phyloP scores from a whole-genome alignment of 2,329 filamentous ascomycete genomes.

The Xylariales sp. region DNA sequence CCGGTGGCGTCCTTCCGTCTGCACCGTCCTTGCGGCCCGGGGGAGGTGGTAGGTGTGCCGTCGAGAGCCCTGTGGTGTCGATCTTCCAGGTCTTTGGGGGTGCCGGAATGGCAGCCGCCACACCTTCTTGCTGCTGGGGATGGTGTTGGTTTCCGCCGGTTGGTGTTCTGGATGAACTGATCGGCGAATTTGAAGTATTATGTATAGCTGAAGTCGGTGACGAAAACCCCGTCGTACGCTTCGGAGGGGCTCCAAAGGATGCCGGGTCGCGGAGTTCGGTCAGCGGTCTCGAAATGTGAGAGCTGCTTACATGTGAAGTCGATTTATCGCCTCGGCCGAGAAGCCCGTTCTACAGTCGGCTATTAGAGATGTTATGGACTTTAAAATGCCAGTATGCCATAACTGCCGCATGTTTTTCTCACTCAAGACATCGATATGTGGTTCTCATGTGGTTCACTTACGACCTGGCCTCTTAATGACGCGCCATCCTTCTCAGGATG shows the following conservation, averaged over 20 bases:
- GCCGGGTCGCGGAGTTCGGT: constrained; percentile 69
- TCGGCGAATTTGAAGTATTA: no score
- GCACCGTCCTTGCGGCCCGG: constrained; percentile 50
- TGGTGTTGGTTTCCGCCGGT: no score
- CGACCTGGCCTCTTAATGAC: constrained; percentile 39
- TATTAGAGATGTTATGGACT: no score
- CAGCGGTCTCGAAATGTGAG: constrained; percentile 55
- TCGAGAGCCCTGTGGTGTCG: constrained; percentile 68
- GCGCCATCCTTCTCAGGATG: constrained; percentile 42
- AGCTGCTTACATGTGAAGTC: constrained; percentile 12
- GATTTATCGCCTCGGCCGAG: constrained; percentile 35
- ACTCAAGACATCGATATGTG: no score
- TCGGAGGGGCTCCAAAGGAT: constrained; percentile 78
- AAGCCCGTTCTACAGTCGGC: constrained; percentile 45
- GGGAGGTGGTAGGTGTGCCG: constrained; percentile 65
- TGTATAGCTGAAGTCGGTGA: no score
- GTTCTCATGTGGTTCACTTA: no score
- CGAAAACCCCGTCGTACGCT: no score
- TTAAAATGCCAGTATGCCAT: no score
- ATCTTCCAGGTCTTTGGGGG: constrained; percentile 61
- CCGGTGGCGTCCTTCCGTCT: constrained; percentile 24
- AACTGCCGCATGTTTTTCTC: no score
- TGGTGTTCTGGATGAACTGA: no score
- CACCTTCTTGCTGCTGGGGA: constrained; percentile 9
- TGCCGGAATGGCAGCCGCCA: constrained; percentile 20